Conservation (phyloP, 1,284 basidiomycete genomes). For the Apiotrichum mycotoxinovorans region DNA sequence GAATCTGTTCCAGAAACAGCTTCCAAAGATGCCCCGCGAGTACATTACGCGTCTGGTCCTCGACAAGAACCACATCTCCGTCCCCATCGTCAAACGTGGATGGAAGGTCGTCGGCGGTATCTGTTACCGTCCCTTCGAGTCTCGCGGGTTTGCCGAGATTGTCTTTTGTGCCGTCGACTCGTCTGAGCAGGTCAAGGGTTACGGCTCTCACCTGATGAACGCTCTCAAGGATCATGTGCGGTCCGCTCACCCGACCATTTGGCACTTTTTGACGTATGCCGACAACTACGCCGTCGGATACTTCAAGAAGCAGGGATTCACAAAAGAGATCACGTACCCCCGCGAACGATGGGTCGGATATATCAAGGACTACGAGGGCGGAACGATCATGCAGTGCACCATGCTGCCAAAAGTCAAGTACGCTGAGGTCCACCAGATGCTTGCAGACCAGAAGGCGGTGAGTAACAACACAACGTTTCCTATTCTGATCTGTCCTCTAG, state of each 20-base stretch:
- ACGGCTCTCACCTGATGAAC: constrained; percentile 98
- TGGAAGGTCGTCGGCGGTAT: constrained; percentile 97
- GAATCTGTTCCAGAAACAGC: constrained; percentile 93
- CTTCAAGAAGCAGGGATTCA: constrained; percentile 98
- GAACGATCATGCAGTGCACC: constrained; percentile 99
- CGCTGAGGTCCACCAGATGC: constrained; percentile 71
- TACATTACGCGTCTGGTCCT: constrained; percentile 96
- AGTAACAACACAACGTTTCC: constrained; percentile 14
- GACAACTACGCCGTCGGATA: constrained; percentile 99
- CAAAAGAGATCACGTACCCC: constrained; percentile 90
- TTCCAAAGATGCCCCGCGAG: constrained; percentile 98
- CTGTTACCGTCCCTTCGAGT: constrained; percentile 93
- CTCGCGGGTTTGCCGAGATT: constrained; percentile 93
- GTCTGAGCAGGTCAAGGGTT: constrained; percentile 97
- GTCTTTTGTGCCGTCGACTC: constrained; percentile 98
- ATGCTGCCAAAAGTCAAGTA: constrained; percentile 91
- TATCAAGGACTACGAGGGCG: constrained; percentile 99
- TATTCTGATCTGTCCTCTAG: constrained; percentile 30
- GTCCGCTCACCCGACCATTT: constrained; percentile 71
- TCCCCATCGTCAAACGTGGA: constrained; percentile 94
- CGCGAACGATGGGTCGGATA: constrained; percentile 95
- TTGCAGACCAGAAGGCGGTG: constrained; percentile 76
- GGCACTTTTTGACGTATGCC: constrained; percentile 95
- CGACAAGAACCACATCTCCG: constrained; percentile 82
- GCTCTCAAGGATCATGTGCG: constrained; percentile 94